phyloP scores from a whole-genome alignment of 2,329 filamentous ascomycete genomes.

The Cercospora sojina region DNA sequence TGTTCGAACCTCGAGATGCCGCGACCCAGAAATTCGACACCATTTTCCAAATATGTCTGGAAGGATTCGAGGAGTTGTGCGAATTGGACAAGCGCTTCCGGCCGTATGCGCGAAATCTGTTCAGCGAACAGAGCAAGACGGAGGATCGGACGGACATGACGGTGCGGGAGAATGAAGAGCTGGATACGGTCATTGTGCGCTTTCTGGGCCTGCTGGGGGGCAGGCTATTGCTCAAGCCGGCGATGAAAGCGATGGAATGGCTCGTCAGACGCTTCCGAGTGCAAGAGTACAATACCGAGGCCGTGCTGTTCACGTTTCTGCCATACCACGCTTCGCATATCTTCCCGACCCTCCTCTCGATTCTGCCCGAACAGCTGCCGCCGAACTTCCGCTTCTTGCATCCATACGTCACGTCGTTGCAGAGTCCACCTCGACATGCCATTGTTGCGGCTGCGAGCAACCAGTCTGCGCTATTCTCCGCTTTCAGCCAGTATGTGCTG shows the following conservation, averaged over 20 bases:
- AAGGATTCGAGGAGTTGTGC: constrained; percentile 90
- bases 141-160: constrained; percentile 87
- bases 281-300: constrained; percentile 83
- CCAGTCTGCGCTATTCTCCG: constrained; percentile 71
- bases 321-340: constrained; percentile 86
- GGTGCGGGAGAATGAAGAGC: constrained; percentile 72
- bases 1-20: constrained; percentile 84
- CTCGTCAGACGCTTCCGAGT: constrained; percentile 87
- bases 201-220: constrained; percentile 80
- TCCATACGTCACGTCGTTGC: constrained; percentile 78
- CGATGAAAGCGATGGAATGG: constrained; percentile 92
- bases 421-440: constrained; percentile 73
- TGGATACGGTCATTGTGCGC: constrained; percentile 73
- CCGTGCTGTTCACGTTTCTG: constrained; percentile 79
- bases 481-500: constrained; percentile 76
- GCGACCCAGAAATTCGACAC: constrained; percentile 86
- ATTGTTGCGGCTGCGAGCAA: constrained; percentile 81
- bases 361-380: constrained; percentile 74
- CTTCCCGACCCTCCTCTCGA: constrained; percentile 82
- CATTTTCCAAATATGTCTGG: constrained; percentile 79
- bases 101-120: constrained; percentile 73
- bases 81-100: constrained; percentile 77
- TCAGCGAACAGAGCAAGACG: constrained; percentile 88
- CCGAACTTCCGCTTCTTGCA: constrained; percentile 77
- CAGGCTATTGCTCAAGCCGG: constrained; percentile 77